Base-by-base conservation (phyloP, 1,284 basidiomycete genomes). In the Apiotrichum sp. region DNA sequence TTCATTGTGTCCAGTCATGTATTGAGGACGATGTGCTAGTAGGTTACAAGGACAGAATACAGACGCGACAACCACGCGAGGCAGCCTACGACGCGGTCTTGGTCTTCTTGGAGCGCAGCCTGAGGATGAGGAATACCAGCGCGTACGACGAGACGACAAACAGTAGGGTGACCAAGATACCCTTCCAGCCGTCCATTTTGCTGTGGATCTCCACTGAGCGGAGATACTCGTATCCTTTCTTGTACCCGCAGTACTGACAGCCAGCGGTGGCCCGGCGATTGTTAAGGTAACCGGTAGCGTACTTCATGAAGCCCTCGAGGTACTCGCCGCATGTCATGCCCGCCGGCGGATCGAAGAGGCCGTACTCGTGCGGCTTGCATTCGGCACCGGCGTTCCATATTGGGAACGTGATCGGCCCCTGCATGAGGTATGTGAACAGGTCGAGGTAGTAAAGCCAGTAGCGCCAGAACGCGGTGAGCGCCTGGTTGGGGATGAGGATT, bases 301-400 rank as follows among this genome's bases (percentile, higher is more conserved):
- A 38, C 46, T 56, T 41, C 9, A 69, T 44, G 56, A 67, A 70
- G 4, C 50, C 22, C 14, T 52, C 42, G 59, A 70, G 64, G 67
- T 73, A 76, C 29, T 56, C 44, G 1, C 58, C 62, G 55, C 76
- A 76, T 8, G 74, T 72, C 62, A 68, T 63, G n/a, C 69, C 71
- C 3, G 53, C 2, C 0, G 74, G 73, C 7, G 75, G 71, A 52
- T 68, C 61, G 62, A 77, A 70, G 13, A 59, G 50, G 4, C 66
- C 65, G 56, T 61, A 71, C 56, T 77, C 76, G 32, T 56, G 32
- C 4, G 62, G 55, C 38, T 58, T 57, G 62, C 75, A 78, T 44
- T 65, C 52, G 50, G 71, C 67, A 1, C 58, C 53, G 16, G 62
- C 63, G 57, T 72, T 61, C 63, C 68, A 68, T 14, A 72, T 47